Evolutionary conservation across 805 yeast species (phyloP), one percentile per base, ranked within the genome.

Genomic region (Candida saitoana): DNA sequence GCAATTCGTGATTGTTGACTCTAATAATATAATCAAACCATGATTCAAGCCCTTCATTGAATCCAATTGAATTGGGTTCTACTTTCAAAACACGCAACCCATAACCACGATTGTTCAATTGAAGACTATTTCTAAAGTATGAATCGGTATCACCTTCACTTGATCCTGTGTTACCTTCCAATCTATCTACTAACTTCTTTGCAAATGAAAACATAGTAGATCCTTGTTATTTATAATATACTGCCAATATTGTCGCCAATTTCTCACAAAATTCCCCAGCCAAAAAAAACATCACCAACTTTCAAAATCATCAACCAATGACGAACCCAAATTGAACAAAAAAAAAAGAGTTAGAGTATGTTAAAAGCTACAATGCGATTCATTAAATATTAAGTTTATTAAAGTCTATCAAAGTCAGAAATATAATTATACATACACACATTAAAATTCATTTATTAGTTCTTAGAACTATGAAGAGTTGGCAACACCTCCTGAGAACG

Each of bases 1-100:
- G 76, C 39, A 70, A 56, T 36, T 84, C 85, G 48, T 77, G 82
- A 35, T 86, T 87, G 51, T 91, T 87, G 43, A 89, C 68, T 1
- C 85, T 84, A n/a, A 88, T 73, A 27, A 91, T 79, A 57, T 74
- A 91, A 59, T 91, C 99, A 56, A 91, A 93, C 79, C 87, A 84
- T 7, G 93, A 73, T 61, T 89, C 95, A 20, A 93, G 59, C 2
- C 71, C 72, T 2, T 51, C 43, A 22, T 46, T 45, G 34, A 61
- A 62, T 0, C 67, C 74, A 9, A 46, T 17, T 4, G 73, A 66
- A 19, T 64, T 67, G 8, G 74, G 72, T 5, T 48, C 56, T 15
- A 69, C 72, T n/a, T 55, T 55, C 37, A 61, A 41, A 7, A 69
- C 66, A 19, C 75, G 52, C 39, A 69, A 60, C 3, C 60, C 75